Evolutionary conservation across 441 rosid species (phyloP), one percentile per base, ranked within the genome.

Genomic region (Biscutella laevigata): DNA sequence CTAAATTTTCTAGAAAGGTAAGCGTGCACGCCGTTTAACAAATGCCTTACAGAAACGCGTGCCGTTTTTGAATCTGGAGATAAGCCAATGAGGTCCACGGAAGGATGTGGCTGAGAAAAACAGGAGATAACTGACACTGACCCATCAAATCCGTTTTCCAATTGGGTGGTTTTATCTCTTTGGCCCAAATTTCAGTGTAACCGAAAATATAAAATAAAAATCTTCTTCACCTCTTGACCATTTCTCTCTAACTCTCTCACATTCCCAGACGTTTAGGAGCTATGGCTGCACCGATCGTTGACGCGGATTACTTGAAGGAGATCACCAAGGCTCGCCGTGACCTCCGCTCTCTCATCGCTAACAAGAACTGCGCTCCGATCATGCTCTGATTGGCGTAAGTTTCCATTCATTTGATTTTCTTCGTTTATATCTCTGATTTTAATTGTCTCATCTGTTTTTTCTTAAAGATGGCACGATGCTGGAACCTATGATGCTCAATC

Each of bases 331-430:
- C 90, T 61, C 96, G 96, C 32, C 95, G 96, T 56, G 87, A 87
- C 46, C 94, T 87, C 59, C 96, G 96, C 27, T 83, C 95, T 41
- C 79, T 87, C 60, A 85, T 87, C 74, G 77, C 96, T 25, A 61
- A 6, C 74, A 83, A 77, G 74, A 81, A 77, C 71, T 87, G 96
- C 51, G 96, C 98, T 72, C 98, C 98, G 6, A 85, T 87, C 73
- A 87, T 87, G 96, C 94, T 91, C 34, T 88, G 98, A 54, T 71
- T 87, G 53, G 98, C 98, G 95, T 91, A 76, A 55, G 59, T 51
- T 15, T 15, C 48, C 21, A 26, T 21, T 33, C 38, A 19, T 9
- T 0, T 49, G 2, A 9, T 29, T 42, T 52, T 30, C 20, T 61
- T 10, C 38, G n/a, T n/a, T n/a, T n/a, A n/a, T n/a, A n/a, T n/a